phyloP scores from a whole-genome alignment of 176 grass and related monocot genomes.

The Paspalum vaginatum region DNA sequence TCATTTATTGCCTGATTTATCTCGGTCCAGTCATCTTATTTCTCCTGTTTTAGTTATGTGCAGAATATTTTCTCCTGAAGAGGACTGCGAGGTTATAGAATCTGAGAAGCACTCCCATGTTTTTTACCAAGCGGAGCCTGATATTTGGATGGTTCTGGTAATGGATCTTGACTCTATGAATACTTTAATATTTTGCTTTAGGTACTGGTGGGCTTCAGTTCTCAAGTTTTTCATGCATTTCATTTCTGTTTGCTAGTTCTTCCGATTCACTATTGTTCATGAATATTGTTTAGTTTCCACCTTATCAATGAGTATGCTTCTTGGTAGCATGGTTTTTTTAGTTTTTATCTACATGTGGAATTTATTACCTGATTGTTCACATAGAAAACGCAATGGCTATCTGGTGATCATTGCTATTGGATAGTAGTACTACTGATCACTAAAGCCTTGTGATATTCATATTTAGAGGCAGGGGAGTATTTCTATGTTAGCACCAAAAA shows the following conservation, averaged over 20 bases:
- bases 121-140: slow-evolving; percentile 87
- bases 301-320: slow-evolving; percentile 1
- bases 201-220: not conserved
- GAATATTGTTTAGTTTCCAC: not conserved
- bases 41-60: slow-evolving; percentile 33
- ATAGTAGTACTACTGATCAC: not conserved
- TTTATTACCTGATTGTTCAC: not conserved
- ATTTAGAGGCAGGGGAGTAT: slow-evolving; percentile 10
- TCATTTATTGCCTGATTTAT: slow-evolving; percentile 19
- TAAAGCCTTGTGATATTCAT: not conserved
- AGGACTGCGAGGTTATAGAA: slow-evolving; percentile 93
- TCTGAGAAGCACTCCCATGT: slow-evolving; percentile 86
- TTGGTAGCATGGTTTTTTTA: not conserved
- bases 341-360: not conserved
- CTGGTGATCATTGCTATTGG: not conserved
- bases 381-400: not conserved
- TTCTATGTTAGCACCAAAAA: not conserved
- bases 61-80: slow-evolving; percentile 97
- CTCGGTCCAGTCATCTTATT: not conserved
- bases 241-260: not conserved
- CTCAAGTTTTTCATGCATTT: not conserved
- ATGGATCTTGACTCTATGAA: not conserved
- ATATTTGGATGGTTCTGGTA: slow-evolving; percentile 99
- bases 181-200: not conserved
- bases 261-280: not conserved